Evolutionary conservation across 2,329 filamentous ascomycete genomes (phyloP), one percentile per base, ranked within the genome.

Genomic region (Massarina eburnea): DNA sequence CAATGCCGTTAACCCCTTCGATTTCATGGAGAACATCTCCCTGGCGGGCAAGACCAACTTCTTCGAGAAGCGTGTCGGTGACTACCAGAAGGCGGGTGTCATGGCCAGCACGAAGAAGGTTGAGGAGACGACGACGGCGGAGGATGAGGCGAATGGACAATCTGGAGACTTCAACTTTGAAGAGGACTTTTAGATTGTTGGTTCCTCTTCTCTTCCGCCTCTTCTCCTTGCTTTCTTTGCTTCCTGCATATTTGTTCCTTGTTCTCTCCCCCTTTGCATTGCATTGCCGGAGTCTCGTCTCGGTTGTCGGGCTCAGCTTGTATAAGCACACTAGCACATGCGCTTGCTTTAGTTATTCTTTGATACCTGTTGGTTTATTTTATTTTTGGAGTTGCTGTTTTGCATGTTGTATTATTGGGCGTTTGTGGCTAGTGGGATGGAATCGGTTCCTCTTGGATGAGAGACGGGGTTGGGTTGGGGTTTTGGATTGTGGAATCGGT

Each of bases 11-110:
- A 99, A 99, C 79, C 94, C 94, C 71, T 99, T 99, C 72, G 94
- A 99, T 81, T 99, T 99, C 76, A 99, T 99, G 94, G 94, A 99
- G 82, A 96, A 96, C 77, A 99, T 99, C 75, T 97, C 94, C 18
- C 83, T 99, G 9, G 89, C 91, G 41, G 94, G 94, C 75, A 99
- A 99, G 88, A 99, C 94, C 72, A 99, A 99, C 85, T 99, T 99
- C 84, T 99, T 99, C 73, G 94, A 99, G 87, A 99, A 99, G 88
- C 90, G 94, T 63, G 94, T 99, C 46, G 94, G 87, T 72, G 94
- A 99, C 69, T 99, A 99, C 83, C 94, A 99, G 78, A 99, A 99
- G 83, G 91, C 94, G 29, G 94, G 94, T 79, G 92, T 99, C 73
- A 95, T 99, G 90, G 86, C 86, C 66, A 91, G 88, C 77, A 88